Evolutionary conservation across 129 eudicot genomes (phyloP), one percentile per base, ranked within the genome.

Genomic region (Pseudognaphalium luteoalbum): DNA sequence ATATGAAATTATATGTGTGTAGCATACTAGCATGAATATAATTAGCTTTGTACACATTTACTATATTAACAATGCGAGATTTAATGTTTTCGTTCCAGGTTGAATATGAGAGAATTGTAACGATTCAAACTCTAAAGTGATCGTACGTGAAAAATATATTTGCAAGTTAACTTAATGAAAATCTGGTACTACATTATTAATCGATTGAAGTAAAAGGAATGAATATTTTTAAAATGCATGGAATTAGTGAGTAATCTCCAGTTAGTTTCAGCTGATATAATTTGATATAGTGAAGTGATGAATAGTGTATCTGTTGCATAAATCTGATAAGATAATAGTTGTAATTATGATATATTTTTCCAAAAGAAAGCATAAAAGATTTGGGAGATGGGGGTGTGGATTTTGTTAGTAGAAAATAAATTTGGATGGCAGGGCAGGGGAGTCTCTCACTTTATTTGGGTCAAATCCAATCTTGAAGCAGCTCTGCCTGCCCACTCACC

Each of bases 391-490:
- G 77, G 66, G 66, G 56, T 59, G 78, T 72, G 74, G 83, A 68
- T 66, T 65, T 72, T 73, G 83, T 73, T 80, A 80, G 67, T 59
- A 25, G 28, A 64, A 28, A 64, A 28, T n/a, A 19, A 6, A 52
- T 51, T 51, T 3, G 12, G 58, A 67, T 54, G 37, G 39, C 57
- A 80, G 75, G 78, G 72, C 17, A 51, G 5, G 58, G 42, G 42
- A 69, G 70, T 56, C 70, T 33, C 70, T 34, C 34, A 33, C 72
- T 62, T 71, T 80, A 80, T 54, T 66, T 58, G 71, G 83, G 83
- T 80, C 83, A 80, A 73, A 80, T 58, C 42, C 83, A 66, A 44
- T 61, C 65, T 60, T 78, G 64, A 60, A 39, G 54, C 66, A 70
- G 65, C 65, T 60, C 60, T 58, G 33, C 39, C 51, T 21, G 39